A percentile compares a stretch with the other conserved stretches of the same genome.
phyloP scores from a whole-genome alignment of 2,329 filamentous ascomycete species.

The Aspergillus neotritici region DNA sequence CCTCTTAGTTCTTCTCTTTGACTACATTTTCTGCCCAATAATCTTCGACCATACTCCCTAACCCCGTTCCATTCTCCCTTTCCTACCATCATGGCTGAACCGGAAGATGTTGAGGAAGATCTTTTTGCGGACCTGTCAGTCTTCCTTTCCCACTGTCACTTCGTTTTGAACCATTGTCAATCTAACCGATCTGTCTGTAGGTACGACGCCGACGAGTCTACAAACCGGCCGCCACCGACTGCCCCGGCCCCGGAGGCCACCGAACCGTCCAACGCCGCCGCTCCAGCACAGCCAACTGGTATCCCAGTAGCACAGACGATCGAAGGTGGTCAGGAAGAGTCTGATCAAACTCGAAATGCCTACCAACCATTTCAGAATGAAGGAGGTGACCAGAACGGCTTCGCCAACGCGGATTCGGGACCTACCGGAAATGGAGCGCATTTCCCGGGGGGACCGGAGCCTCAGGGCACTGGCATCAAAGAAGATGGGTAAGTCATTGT shows the following conservation, averaged over 20 bases:
- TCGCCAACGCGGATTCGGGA: constrained; percentile 22
- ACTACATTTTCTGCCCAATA: not conserved
- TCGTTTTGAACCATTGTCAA: constrained; percentile 7
- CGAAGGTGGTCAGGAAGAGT: constrained; percentile 25
- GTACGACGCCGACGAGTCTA: constrained; percentile 62
- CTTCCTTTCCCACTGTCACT: constrained; percentile 3
- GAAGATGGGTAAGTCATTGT: constrained; percentile 82
- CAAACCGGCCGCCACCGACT: constrained; percentile 28
- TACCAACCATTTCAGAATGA: constrained; percentile 21
- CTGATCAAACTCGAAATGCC: constrained; percentile 17
- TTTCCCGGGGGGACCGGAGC: constrained; percentile 27
- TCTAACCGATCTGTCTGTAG: constrained; percentile 33
- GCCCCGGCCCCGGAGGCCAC: constrained; percentile 34
- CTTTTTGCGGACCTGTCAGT: constrained; percentile 84
- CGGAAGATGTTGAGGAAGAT: constrained; percentile 82
- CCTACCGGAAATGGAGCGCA: constrained; percentile 15
- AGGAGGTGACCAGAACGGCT: constrained; percentile 21
- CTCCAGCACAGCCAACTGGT: constrained; percentile 25
- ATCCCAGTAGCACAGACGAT: constrained; percentile 30
- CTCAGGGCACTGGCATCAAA: constrained; percentile 56
- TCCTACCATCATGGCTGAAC: constrained; percentile 61
- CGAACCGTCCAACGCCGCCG: constrained; percentile 30
- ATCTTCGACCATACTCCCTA: not conserved
- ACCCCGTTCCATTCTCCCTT: too few species aligned
- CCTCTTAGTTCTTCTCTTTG: not conserved